phyloP scores from a whole-genome alignment of 768 basidiomycete species.

The Cystobasidiopsis lactophilus region DNA sequence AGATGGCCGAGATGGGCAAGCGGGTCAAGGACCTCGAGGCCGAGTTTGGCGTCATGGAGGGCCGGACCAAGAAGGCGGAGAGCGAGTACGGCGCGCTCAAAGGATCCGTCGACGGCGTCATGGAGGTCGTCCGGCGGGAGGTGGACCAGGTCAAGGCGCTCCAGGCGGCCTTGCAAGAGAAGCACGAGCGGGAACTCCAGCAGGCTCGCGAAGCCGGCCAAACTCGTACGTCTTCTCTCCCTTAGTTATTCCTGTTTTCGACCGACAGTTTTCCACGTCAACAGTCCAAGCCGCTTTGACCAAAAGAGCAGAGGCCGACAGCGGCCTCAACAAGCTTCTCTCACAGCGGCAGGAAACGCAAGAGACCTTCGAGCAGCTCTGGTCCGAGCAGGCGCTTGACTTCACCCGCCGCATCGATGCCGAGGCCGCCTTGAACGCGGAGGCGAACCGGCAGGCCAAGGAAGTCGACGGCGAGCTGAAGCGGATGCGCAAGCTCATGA shows the following conservation, averaged over 20 bases:
- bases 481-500: conserved; percentile 1
- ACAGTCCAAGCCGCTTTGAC: neutral
- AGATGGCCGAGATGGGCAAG: conserved; percentile 51
- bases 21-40: conserved; percentile 40
- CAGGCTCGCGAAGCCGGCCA: conserved; percentile 45
- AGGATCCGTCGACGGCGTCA: conserved; percentile 50
- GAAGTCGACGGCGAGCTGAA: neutral
- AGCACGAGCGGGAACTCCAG: conserved; percentile 44
- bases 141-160: conserved; percentile 48
- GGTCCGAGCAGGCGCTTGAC: no score
- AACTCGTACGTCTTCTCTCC: neutral
- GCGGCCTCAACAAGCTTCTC: neutral
- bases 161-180: conserved; percentile 51
- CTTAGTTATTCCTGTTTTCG: neutral
- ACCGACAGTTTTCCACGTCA: neutral
- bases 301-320: neutral
- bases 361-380: no score
- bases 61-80: conserved; percentile 56
- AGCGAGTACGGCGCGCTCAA: conserved; percentile 60
- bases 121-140: conserved; percentile 51
- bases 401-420: no score
- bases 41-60: conserved; percentile 13
- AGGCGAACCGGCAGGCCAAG: neutral
- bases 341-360: neutral
- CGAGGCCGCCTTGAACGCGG: no score